Conservation (phyloP, 371 early-diverging fungal genomes). For the Conidiobolus incongruus region DNA sequence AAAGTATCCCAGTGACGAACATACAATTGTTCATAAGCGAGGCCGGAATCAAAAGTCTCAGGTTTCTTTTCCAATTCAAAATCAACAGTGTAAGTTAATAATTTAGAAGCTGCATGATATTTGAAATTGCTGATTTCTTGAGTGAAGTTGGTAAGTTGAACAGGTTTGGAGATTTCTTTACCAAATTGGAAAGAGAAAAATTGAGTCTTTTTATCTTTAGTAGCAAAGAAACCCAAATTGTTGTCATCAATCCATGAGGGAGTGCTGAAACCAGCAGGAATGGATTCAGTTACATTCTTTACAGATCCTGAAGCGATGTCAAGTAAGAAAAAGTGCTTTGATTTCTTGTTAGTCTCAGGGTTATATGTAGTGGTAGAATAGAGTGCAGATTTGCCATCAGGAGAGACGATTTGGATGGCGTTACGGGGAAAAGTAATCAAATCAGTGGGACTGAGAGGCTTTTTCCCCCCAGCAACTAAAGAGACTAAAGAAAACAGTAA, state of each 20-base stretch:
- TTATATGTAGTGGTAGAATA: slow-evolving; percentile 23
- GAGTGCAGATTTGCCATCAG: slow-evolving; percentile 19
- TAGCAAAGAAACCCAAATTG: slow-evolving; percentile 21
- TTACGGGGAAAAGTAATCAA: no score
- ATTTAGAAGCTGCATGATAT: slow-evolving; percentile 10
- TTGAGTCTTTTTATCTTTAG: slow-evolving; percentile 22
- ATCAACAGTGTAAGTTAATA: slow-evolving; percentile 28
- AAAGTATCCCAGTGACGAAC: slow-evolving; percentile 49
- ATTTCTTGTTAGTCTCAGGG: slow-evolving; percentile 18
- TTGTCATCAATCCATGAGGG: slow-evolving; percentile 25
- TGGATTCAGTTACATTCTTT: slow-evolving; percentile 13
- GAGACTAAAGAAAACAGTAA: no score
- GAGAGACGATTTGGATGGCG: no score
- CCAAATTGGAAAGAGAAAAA: slow-evolving; percentile 14
- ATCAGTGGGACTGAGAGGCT: no score
- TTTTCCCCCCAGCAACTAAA: no score
- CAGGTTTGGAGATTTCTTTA: slow-evolving; percentile 11
- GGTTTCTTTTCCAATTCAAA: slow-evolving; percentile 14
- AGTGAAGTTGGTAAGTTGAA: slow-evolving; percentile 23
- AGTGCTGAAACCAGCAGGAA: slow-evolving; percentile 12
- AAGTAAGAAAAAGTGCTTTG: slow-evolving; percentile 18
- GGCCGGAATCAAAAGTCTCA: slow-evolving; percentile 13
- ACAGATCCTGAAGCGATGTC: slow-evolving; percentile 10
- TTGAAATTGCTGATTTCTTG: slow-evolving; percentile 14
- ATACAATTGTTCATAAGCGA: slow-evolving; percentile 32